Evolutionary conservation across 75 land plant genomes (phyloP).

Genomic region (Adiantum capillusveneris): DNA sequence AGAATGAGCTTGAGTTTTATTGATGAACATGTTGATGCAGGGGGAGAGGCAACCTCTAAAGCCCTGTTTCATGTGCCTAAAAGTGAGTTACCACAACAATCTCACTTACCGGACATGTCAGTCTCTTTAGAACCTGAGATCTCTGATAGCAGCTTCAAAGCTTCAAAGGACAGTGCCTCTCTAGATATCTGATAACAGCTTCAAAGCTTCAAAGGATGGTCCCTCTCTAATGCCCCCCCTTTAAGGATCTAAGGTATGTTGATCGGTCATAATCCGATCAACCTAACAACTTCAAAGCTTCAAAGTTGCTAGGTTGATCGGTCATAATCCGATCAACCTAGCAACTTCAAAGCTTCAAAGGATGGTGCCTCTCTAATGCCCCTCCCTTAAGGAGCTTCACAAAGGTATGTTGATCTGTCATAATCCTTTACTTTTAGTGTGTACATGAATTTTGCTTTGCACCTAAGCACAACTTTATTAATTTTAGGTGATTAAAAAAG

Average conservation of each 20-base stretch:
- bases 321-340: too few relatives aligned
- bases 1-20: too few relatives aligned
- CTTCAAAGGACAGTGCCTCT: neutral
- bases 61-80: neutral
- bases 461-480: too few relatives aligned
- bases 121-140: neutral
- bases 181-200: neutral
- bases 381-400: constrained; percentile 1
- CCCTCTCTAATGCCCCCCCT: neutral
- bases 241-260: too few relatives aligned
- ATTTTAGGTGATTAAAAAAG: constrained; percentile 70
- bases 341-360: neutral
- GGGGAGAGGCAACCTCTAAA: too few relatives aligned
- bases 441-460: too few relatives aligned
- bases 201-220: neutral
- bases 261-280: too few relatives aligned
- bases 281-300: neutral
- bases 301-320: too few relatives aligned
- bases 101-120: neutral
- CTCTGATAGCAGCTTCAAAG: neutral
- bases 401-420: neutral
- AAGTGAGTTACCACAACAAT: neutral
- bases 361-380: neutral
- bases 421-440: neutral
- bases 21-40: too few relatives aligned